Percentiles rank a stretch among this genome's conserved stretches.
phyloP scores from a whole-genome alignment of 441 rosid genomes.

The Flueggea neowawraea region DNA sequence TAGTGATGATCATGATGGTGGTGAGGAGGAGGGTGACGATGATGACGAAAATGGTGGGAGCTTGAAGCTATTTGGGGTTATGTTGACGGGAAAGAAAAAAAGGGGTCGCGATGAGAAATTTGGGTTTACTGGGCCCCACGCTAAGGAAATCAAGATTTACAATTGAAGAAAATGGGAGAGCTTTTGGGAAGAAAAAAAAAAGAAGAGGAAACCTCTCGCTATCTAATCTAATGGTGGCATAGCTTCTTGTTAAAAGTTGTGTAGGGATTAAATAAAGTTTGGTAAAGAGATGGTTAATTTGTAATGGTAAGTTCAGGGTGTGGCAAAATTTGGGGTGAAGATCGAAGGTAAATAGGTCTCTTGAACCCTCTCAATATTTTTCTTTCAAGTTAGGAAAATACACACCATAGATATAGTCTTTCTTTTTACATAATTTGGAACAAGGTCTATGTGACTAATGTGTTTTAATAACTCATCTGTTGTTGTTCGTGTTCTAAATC shows the following conservation, averaged over 20 bases:
- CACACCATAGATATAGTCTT: too few species aligned
- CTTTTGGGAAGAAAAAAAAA: neutral
- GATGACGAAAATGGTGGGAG: constrained; percentile 30
- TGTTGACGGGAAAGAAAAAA: constrained; percentile 51
- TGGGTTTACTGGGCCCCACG: constrained; percentile 42
- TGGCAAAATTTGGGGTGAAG: constrained; percentile 8
- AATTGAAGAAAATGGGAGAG: constrained; percentile 17
- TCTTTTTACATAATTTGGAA: too few species aligned
- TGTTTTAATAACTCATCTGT: too few species aligned
- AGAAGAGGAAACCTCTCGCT: too few species aligned
- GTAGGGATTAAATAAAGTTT: neutral
- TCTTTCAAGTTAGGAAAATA: neutral
- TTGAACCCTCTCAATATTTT: neutral
- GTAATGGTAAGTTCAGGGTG: neutral
- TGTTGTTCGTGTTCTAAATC: too few species aligned
- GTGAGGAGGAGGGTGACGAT: neutral
- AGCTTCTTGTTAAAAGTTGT: neutral
- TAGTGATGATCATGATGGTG: constrained; percentile 1
- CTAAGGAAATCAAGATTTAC: constrained; percentile 46
- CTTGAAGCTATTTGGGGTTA: constrained; percentile 79
- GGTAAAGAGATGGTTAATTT: neutral
- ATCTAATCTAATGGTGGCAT: too few species aligned
- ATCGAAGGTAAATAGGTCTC: constrained; percentile 26
- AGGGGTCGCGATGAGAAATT: constrained; percentile 53
- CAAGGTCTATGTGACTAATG: too few species aligned